Base-by-base conservation (phyloP, 169 alveolate genomes). In the Eimeria sp. region DNA sequence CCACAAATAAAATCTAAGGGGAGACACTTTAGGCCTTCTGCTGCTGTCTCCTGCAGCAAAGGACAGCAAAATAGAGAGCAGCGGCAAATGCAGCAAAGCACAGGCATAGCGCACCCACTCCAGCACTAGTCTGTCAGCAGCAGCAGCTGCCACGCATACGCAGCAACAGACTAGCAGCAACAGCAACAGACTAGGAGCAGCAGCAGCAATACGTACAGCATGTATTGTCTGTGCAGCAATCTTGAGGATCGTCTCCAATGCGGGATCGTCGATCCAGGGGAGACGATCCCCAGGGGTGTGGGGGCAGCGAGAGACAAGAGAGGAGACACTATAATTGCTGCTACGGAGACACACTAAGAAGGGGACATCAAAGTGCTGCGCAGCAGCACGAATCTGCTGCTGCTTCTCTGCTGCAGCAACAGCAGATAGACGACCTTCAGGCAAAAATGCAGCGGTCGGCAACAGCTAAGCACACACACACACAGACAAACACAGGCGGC, bases 341-440 rank as follows among this genome's bases (percentile, higher is more conserved):
- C 89, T 57, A 45, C 89, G 89, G 49, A 80, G 89, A 22, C 70
- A 18, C 13, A 80, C 70, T 34, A 80, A 63, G 25, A 80, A 80
- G 47, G 89, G 30, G 47, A 22, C 70, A 51, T 80, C 89, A 22
- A 49, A 80, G 89, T 80, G 89, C 89, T 80, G 89, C 49, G 89
- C 89, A 49, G 89, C 89, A n/a, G 89, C 89, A 22, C 65, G 89
- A 27, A 43, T 43, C 70, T 25, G 89, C 47, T n/a, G 89, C 89
- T 80, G 89, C 47, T n/a, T 7, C 51, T 1, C 72, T 51, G 89
- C 89, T 80, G 89, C 89, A 49, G 89, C 89, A 25, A 49, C 70
- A 6, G 65, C 30, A 6, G 70, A 30, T 34, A 80, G 4, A 49
- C 89, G 72, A 16, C 70, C 89, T 34, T 22, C 40, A 34, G 89